Conservation (phyloP, 805 yeast species). For the Debaryomyces maramus region DNA sequence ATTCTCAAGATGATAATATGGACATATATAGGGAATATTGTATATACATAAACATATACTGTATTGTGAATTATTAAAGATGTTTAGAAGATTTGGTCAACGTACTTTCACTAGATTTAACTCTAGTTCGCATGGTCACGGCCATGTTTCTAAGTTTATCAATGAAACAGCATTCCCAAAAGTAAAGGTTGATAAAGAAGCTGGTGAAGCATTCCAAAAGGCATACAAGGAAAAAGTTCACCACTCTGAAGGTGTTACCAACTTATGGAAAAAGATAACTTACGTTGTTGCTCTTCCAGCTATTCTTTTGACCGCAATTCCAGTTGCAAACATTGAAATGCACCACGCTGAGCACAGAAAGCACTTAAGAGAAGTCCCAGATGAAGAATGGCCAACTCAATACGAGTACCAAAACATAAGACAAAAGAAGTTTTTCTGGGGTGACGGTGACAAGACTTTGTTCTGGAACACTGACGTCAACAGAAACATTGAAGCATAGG, state of each 20-base stretch:
- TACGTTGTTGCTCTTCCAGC: slow-evolving; percentile 81
- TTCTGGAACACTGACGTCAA: slow-evolving; percentile 95
- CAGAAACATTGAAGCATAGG: slow-evolving; percentile 64
- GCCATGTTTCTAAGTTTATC: slow-evolving; percentile 42
- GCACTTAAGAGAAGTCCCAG: slow-evolving; percentile 70
- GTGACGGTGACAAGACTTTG: slow-evolving; percentile 95
- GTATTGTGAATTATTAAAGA: slow-evolving; percentile 13
- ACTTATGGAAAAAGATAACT: slow-evolving; percentile 84
- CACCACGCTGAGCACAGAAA: slow-evolving; percentile 90
- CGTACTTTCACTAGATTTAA: slow-evolving; percentile 42
- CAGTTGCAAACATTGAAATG: slow-evolving; percentile 77
- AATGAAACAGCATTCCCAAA: slow-evolving; percentile 40
- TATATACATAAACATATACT: slow-evolving; percentile 3
- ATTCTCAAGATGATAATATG: neutral
- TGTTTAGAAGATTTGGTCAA: slow-evolving; percentile 39
- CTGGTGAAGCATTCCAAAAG: slow-evolving; percentile 70
- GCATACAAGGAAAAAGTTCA: slow-evolving; percentile 62
- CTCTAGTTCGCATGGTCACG: slow-evolving; percentile 29
- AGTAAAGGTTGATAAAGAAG: slow-evolving; percentile 49
- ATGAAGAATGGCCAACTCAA: slow-evolving; percentile 90
- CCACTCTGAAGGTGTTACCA: slow-evolving; percentile 78
- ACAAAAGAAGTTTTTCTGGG: slow-evolving; percentile 92
- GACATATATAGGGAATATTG: neutral
- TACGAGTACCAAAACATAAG: slow-evolving; percentile 92
- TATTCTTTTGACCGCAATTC: slow-evolving; percentile 69